Base-by-base conservation (phyloP, 805 yeast genomes). In the Dipodascopsis uninucleata region DNA sequence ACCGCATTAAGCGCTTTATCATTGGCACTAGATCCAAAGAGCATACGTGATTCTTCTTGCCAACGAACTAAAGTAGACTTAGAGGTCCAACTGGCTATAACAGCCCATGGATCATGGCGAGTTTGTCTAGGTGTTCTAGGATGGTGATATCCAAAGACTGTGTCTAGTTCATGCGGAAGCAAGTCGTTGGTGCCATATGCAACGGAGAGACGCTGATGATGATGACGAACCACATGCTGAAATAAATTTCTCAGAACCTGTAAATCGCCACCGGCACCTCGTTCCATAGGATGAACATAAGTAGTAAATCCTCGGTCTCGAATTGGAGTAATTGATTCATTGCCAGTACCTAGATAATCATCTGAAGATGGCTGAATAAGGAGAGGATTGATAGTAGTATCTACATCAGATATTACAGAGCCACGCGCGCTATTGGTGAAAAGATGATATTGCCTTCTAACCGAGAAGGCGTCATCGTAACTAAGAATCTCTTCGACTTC, bases 21-120 rank as follows among this genome's bases (percentile, higher is more conserved):
- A 6, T 67, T 66, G 10, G 62, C 63, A 24, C 60, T 61, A 24
- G 68, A 71, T n/a, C 70, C 73, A 53, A 73, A 73, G 49, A 77
- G 76, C 64, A 78, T 67, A 14, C 71, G 66, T 28, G 74, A 65
- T 5, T 76, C 71, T 34, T 82, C 84, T 29, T 65, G 65, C 93
- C 95, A 86, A 53, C 95, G 71, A 39, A 79, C 81, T 10, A 68
- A 63, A 0, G 93, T 79, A 0, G 84, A 74, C 47, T 43, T 37
- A 3, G 54, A 49, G 61, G 62, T 36, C 9, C 50, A 33, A 9
- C 33, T 36, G 5, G 38, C 45, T 17, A 50, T 28, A 9, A 39
- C 43, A 4, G 64, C 60, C 40, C 41, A 33, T 8, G 55, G 51
- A 23, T 50, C 55, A 25, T 41, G 45, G 18, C 49, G 34, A 12